These are phyloP conservation scores for Raphanus sativus DNA, from an alignment of 345 rosid genomes.

Conservation along the genomic window DNA sequence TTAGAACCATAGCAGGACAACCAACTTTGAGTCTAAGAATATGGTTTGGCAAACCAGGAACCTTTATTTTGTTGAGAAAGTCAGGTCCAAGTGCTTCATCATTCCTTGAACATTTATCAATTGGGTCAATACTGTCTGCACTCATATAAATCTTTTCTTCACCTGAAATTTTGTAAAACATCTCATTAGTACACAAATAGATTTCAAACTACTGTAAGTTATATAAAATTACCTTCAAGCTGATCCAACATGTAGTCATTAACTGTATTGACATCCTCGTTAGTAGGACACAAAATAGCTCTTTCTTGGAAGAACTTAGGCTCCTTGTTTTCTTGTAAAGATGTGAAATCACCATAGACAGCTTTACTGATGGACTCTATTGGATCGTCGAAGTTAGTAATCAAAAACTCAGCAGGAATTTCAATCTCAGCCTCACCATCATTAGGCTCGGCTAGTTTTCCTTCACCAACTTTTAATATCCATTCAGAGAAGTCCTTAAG, in stretches of 20 bases:
- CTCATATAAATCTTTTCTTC: background rate
- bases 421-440: background rate
- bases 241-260: background rate
- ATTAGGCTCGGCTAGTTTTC: background rate
- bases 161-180: background rate
- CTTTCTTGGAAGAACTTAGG: background rate
- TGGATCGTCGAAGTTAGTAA: background rate
- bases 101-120: background rate
- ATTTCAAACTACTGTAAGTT: no score
- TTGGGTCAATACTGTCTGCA: background rate
- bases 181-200: background rate
- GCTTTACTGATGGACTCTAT: background rate
- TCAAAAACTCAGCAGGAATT: background rate
- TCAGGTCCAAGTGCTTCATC: background rate
- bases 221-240: background rate
- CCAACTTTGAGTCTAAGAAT: background rate
- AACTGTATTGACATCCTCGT: background rate
- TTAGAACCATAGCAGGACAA: background rate
- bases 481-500: background rate
- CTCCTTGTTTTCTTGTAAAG: background rate
- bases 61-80: background rate
- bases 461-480: background rate
- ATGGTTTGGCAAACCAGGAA: background rate
- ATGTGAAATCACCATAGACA: background rate
- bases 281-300: background rate